Percentiles rank a stretch among this genome's conserved stretches.
Conservation (phyloP, 2,329 filamentous ascomycete genomes). For the Raffaelea albimanens region DNA sequence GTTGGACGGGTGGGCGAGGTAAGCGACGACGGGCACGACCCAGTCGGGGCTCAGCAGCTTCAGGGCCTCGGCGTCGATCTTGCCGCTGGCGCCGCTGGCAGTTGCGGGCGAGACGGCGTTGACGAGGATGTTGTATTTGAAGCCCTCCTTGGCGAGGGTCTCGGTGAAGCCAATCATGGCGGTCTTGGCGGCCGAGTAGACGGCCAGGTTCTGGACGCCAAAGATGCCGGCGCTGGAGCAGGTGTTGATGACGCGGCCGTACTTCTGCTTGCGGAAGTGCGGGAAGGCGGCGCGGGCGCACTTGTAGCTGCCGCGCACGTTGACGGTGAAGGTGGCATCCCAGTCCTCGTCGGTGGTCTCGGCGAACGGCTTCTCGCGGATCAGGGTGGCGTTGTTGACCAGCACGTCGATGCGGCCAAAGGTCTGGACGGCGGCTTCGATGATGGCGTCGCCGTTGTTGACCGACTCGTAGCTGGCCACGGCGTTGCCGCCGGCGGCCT, state of each 20-base stretch:
- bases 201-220: conserved; percentile 89
- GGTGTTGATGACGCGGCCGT: conserved; percentile 91
- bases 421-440: conserved; percentile 72
- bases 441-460: conserved; percentile 88
- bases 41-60: conserved; percentile 82
- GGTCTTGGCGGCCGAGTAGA: conserved; percentile 95
- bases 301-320: conserved; percentile 92
- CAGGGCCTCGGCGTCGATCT: conserved; percentile 89
- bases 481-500: conserved; percentile 82
- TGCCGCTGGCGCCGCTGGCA: conserved; percentile 90
- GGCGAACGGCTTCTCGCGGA: conserved; percentile 94
- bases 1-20: conserved; percentile 79
- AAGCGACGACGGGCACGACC: conserved; percentile 88
- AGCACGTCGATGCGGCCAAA: conserved; percentile 88
- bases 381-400: conserved; percentile 95
- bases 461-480: conserved; percentile 97
- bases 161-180: conserved; percentile 95
- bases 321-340: conserved; percentile 89
- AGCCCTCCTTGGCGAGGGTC: conserved; percentile 92
- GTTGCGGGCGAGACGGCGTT: conserved; percentile 96
- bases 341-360: conserved; percentile 97
- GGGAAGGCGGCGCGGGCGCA: conserved; percentile 92
- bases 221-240: conserved; percentile 93
- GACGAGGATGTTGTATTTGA: conserved; percentile 93
- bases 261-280: conserved; percentile 98